Percentiles rank a stretch among this genome's conserved stretches.
Evolutionary conservation across 345 rosid species (phyloP).

Genomic region (Raphanus raphanistrum): DNA sequence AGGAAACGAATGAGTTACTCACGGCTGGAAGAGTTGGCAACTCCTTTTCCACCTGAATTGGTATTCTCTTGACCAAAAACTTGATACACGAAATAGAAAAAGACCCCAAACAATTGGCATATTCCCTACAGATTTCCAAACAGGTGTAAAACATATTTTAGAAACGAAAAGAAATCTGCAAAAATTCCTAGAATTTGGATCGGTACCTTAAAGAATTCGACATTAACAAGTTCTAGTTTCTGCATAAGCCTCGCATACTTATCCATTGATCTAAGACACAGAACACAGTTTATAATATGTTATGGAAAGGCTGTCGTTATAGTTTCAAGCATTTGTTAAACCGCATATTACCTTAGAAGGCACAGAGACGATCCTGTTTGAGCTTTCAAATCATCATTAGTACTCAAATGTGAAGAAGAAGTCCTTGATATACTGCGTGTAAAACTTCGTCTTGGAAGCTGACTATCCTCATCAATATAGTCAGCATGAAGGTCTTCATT

Average conservation of each 20-base stretch:
- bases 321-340: slow-evolving; percentile 15
- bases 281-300: slow-evolving; percentile 16
- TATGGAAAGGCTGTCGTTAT: slow-evolving; percentile 8
- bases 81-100: slow-evolving; percentile 74
- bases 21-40: slow-evolving; percentile 60
- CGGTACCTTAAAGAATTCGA: slow-evolving; percentile 87
- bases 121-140: slow-evolving; percentile 81
- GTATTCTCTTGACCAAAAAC: slow-evolving; percentile 66
- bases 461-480: slow-evolving; percentile 98
- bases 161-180: slow-evolving; percentile 22
- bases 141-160: slow-evolving; percentile 58
- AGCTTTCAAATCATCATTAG: slow-evolving; percentile 67
- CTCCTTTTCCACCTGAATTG: slow-evolving; percentile 61
- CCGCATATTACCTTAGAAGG: slow-evolving; percentile 70
- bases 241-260: slow-evolving; percentile 98
- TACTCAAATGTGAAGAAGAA: slow-evolving; percentile 48
- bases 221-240: slow-evolving; percentile 90
- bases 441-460: slow-evolving; percentile 90
- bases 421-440: slow-evolving; percentile 46
- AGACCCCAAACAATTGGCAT: slow-evolving; percentile 89
- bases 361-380: slow-evolving; percentile 98
- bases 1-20: slow-evolving; percentile 42
- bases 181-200: neutral
- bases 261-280: slow-evolving; percentile 81
- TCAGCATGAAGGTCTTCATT: slow-evolving; percentile 97